Evolutionary conservation across 1,139 yeast genomes (phyloP).

Genomic region (Yamadazyma epiphylla): DNA sequence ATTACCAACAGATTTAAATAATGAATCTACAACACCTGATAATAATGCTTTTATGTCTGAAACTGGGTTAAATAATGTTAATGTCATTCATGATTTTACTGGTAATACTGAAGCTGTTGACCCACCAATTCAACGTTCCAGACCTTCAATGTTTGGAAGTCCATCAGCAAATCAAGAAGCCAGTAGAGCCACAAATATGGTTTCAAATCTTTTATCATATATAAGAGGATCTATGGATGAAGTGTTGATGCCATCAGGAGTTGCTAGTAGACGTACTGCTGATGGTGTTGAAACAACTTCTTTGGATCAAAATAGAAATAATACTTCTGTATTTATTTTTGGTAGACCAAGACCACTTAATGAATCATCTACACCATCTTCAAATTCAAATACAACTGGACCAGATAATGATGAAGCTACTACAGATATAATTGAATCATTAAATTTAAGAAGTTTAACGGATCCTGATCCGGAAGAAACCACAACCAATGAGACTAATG

Average conservation of each 20-base stretch:
- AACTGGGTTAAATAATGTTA: background rate
- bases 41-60: no score
- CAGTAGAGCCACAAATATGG: constrained; percentile 5
- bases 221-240: constrained; percentile 14
- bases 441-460: constrained; percentile 23
- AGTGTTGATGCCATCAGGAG: constrained; percentile 44
- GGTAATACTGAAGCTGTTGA: background rate
- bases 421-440: constrained; percentile 21
- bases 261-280: constrained; percentile 48
- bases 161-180: background rate
- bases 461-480: constrained; percentile 15
- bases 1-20: background rate
- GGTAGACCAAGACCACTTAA: no score
- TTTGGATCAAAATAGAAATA: no score
- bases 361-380: no score
- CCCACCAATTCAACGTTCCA: no score
- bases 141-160: no score
- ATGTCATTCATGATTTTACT: background rate
- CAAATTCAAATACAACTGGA: background rate
- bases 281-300: constrained; percentile 44
- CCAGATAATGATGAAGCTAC: background rate
- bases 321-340: no score
- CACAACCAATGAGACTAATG: no score
- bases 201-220: constrained; percentile 24
- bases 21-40: background rate